Evolutionary conservation across 2,329 filamentous ascomycete genomes (phyloP).

Genomic region (Alternaria triticina): DNA sequence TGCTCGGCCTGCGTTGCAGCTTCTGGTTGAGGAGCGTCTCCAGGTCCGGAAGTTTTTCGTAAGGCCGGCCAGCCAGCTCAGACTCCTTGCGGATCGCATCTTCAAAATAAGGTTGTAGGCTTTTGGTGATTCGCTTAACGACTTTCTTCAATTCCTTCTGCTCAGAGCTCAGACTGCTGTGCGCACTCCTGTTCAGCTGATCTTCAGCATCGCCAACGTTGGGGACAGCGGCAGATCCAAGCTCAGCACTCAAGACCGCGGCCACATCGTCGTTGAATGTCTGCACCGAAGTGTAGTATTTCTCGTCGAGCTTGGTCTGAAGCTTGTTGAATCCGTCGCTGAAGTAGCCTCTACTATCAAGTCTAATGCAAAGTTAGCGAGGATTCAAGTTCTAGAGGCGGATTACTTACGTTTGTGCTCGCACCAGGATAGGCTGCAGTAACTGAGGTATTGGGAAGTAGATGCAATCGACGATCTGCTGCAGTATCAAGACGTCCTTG

Average conservation of each 20-base stretch:
- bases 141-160: constrained; percentile 81
- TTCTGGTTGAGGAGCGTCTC: constrained; percentile 75
- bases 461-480: constrained; percentile 81
- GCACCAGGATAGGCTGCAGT: constrained; percentile 78
- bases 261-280: constrained; percentile 66
- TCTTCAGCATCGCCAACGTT: constrained; percentile 51
- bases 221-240: constrained; percentile 55
- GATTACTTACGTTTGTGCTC: constrained; percentile 77
- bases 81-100: constrained; percentile 79
- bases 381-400: neutral
- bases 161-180: constrained; percentile 60
- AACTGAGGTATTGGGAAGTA: constrained; percentile 88
- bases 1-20: constrained; percentile 58
- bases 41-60: constrained; percentile 75
- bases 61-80: constrained; percentile 74
- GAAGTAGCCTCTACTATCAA: constrained; percentile 61
- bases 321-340: constrained; percentile 60
- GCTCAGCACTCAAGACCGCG: constrained; percentile 61
- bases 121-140: constrained; percentile 88
- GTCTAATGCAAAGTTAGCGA: constrained; percentile 22
- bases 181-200: constrained; percentile 50
- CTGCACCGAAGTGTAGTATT: constrained; percentile 65
- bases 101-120: constrained; percentile 78
- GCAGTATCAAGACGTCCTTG: constrained; percentile 75
- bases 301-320: constrained; percentile 60